Percentiles rank a stretch among this genome's conserved stretches.
Conservation (phyloP, 192 early-diverging fungal species). For the Linnemannia exigua region DNA sequence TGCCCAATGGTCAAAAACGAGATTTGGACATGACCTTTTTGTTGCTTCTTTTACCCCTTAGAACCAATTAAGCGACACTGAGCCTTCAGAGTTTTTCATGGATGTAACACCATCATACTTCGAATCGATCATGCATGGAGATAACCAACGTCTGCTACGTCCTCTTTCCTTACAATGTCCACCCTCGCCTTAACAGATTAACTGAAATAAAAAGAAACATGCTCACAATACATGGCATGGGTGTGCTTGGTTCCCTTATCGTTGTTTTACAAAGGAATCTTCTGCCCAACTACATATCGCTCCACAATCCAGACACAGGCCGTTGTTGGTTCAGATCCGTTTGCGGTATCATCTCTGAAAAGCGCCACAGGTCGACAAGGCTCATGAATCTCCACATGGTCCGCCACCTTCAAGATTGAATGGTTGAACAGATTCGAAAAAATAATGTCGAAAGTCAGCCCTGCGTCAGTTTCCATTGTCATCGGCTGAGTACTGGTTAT, state of each 20-base stretch:
- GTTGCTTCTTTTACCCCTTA: no score
- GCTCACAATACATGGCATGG: not conserved
- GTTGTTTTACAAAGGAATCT: constrained; percentile 13
- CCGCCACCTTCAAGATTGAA: constrained; percentile 30
- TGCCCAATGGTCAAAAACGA: no score
- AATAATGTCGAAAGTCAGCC: not conserved
- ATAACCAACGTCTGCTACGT: no score
- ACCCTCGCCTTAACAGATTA: no score
- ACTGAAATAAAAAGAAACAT: no score
- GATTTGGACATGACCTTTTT: no score
- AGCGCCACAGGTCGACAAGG: constrained; percentile 27
- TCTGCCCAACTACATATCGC: constrained; percentile 11
- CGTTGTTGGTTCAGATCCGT: not conserved
- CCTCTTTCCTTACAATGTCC: no score
- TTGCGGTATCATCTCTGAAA: not conserved
- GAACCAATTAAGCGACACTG: no score
- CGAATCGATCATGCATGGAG: no score
- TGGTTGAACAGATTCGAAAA: constrained; percentile 46
- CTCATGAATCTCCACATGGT: constrained; percentile 46
- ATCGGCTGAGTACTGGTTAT: no score
- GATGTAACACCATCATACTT: no score
- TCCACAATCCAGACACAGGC: constrained; percentile 28
- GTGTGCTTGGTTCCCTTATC: constrained; percentile 69
- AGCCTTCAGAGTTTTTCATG: no score
- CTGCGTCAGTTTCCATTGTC: not conserved